Base-by-base conservation (phyloP, 352 stramenopile genomes). In the Lagenidium giganteum region DNA sequence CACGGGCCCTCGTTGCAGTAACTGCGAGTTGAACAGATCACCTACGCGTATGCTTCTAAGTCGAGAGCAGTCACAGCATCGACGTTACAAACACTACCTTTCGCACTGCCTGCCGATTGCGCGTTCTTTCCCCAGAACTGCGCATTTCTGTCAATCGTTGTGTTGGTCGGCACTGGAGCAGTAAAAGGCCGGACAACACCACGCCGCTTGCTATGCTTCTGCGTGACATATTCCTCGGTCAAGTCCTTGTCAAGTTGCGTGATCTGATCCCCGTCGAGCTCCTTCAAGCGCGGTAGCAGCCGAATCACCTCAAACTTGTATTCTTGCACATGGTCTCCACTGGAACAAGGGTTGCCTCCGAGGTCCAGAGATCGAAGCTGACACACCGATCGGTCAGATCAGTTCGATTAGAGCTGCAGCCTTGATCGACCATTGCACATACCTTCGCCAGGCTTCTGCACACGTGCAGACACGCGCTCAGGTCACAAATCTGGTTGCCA, bases 221-320 rank as follows among this genome's bases (percentile, higher is more conserved):
- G 23, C 55, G 44, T 4, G n/a, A 70, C 63, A 43, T 70, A 80
- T 26, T 87, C 74, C n/a, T 89, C 76, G 1, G 73, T 62, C 8
- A 89, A 57, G 7, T 89, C 76, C 35, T 84, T 86, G 36, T 89
- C 76, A 4, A 89, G 58, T 39, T 79, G 67, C 18, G 76, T 87
- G 27, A 87, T 44, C 5, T 83, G 67, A 25, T 89, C 76, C 1
- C 80, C 80, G 22, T 92, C 80, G n/a, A 92, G 54, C 2, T 51
- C 68, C 24, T 84, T 83, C 5, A 92, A 60, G 21, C 77, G 70
- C 2, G 77, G 64, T 13, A 92, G 59, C 14, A 65, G 47, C 7
- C 70, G 61, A 9, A 92, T 52, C 21, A 86, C 67, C 22, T 70
- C 54, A 39, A 88, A 92, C 46, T 92, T 92, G 59, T 87, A 92